A percentile compares a stretch with the other conserved stretches of the same genome.
Evolutionary conservation across 2,329 filamentous ascomycete species (phyloP).

Genomic region (Trichoderma breve): DNA sequence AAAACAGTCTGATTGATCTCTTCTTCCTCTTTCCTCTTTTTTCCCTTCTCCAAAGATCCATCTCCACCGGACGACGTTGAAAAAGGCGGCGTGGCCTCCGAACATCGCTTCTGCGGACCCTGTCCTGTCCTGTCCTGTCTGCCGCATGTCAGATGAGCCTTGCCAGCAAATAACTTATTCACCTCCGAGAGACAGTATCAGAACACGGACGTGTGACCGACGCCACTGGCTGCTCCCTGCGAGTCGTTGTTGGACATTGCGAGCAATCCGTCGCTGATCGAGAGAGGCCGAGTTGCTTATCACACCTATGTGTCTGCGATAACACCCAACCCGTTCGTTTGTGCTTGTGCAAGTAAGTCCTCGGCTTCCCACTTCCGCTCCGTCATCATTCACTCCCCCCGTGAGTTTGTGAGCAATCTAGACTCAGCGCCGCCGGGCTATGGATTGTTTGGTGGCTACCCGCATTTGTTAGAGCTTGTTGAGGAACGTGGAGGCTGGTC

Average conservation of each 20-base stretch:
- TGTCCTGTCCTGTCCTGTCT: background rate
- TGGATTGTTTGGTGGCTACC: slow-evolving; percentile 22
- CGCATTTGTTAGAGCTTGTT: slow-evolving; percentile 14
- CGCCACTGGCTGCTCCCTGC: background rate
- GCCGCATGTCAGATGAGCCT: slow-evolving; percentile 4
- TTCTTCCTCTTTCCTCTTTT: background rate
- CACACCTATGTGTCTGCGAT: background rate
- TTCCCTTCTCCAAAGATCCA: background rate
- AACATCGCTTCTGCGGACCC: background rate
- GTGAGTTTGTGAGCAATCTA: background rate
- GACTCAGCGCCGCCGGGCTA: slow-evolving; percentile 1
- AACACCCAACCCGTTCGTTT: background rate
- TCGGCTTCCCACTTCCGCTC: background rate
- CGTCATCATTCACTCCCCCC: background rate
- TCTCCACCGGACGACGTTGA: background rate
- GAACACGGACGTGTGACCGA: background rate
- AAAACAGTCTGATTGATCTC: background rate
- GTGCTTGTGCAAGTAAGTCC: background rate
- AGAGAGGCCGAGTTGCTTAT: background rate
- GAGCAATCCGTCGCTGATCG: background rate
- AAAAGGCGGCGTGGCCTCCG: slow-evolving; percentile 17
- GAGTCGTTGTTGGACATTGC: background rate
- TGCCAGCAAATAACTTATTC: background rate
- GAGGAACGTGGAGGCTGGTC: slow-evolving; percentile 17
- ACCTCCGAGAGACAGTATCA: background rate